phyloP scores from a whole-genome alignment of 805 yeast genomes.

The Candida palmyrensis region DNA sequence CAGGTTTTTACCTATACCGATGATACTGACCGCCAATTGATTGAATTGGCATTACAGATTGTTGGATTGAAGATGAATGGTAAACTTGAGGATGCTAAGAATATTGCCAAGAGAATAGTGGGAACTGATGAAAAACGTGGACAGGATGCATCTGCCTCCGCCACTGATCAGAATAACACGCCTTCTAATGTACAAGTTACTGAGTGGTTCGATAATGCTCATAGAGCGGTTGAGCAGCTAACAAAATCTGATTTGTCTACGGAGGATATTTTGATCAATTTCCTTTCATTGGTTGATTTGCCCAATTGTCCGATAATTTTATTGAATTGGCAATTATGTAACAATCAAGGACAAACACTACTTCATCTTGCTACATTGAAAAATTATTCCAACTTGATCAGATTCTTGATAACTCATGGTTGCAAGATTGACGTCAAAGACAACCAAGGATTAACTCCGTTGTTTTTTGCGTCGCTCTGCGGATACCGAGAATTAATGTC shows the following conservation, averaged over 20 bases:
- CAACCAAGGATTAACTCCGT: constrained; percentile 76
- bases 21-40: constrained; percentile 91
- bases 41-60: constrained; percentile 92
- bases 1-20: constrained; percentile 87
- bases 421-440: constrained; percentile 70
- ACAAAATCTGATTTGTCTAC: constrained; percentile 42
- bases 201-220: constrained; percentile 52
- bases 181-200: constrained; percentile 1
- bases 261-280: constrained; percentile 45
- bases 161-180: constrained; percentile 11
- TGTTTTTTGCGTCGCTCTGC: constrained; percentile 77
- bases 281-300: constrained; percentile 55
- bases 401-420: constrained; percentile 61
- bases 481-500: constrained; percentile 68
- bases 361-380: constrained; percentile 79
- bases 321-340: constrained; percentile 80
- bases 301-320: constrained; percentile 56
- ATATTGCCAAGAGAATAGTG: constrained; percentile 86
- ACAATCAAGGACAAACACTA: constrained; percentile 79
- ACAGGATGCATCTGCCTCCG: constrained; percentile 18
- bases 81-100: constrained; percentile 87
- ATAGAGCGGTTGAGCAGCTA: constrained; percentile 43
- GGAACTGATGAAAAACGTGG: constrained; percentile 46
- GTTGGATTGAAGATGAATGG: constrained; percentile 98
- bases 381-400: constrained; percentile 60